phyloP scores from a whole-genome alignment of 352 stramenopile species.

The Pythium pectinolyticum region DNA sequence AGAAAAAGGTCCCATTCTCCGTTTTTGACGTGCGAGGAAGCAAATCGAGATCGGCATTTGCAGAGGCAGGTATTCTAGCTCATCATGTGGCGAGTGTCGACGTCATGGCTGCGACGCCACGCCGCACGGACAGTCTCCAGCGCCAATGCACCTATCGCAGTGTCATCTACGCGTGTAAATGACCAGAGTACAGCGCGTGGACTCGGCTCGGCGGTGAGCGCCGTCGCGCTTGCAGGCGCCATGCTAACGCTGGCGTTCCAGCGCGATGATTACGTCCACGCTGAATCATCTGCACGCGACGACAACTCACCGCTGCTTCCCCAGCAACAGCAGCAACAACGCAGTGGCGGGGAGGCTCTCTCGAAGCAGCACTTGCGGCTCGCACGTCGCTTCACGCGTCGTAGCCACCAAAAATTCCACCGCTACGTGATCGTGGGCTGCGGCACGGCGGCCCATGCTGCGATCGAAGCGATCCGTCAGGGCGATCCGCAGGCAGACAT shows the following conservation, averaged over 20 bases:
- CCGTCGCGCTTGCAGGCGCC: conserved; percentile 5
- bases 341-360: neutral
- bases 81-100: conserved; percentile 23
- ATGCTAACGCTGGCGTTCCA: conserved; percentile 1
- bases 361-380: conserved; percentile 37
- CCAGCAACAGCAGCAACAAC: neutral
- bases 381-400: conserved; percentile 60
- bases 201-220: conserved; percentile 9
- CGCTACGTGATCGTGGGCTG: conserved; percentile 89
- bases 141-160: neutral
- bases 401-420: conserved; percentile 78
- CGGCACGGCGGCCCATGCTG: conserved; percentile 85
- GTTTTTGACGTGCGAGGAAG: no score
- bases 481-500: conserved; percentile 77
- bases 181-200: neutral
- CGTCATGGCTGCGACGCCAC: conserved; percentile 17
- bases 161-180: conserved; percentile 1
- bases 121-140: neutral
- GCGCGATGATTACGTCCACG: neutral
- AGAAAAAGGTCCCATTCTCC: neutral
- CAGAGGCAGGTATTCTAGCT: no score
- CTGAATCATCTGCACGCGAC: neutral
- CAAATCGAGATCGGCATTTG: no score
- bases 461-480: conserved; percentile 90
- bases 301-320: conserved; percentile 3